These are phyloP conservation scores for Ceratocystis cacaofunesta DNA, from an alignment of 2,329 filamentous ascomycete species.

Conservation along the genomic window DNA sequence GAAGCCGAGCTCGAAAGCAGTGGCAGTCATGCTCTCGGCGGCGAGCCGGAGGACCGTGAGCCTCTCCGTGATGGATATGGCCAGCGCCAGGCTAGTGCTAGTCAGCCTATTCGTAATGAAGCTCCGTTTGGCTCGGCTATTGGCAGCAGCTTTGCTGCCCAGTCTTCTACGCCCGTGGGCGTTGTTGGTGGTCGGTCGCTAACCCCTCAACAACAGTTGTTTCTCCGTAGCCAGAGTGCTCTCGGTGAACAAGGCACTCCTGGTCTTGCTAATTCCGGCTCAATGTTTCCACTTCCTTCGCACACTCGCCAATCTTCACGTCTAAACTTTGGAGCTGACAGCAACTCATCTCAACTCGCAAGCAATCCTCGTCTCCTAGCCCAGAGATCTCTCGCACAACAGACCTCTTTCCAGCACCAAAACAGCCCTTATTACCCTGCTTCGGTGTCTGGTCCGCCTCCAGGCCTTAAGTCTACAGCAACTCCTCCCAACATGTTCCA, in stretches of 20 bases:
- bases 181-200: slow-evolving; percentile 53
- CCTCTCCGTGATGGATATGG: slow-evolving; percentile 37
- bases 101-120: slow-evolving; percentile 60
- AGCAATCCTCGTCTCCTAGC: slow-evolving; percentile 68
- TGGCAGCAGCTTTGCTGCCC: slow-evolving; percentile 36
- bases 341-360: slow-evolving; percentile 48
- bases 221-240: slow-evolving; percentile 48
- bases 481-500: slow-evolving; percentile 95
- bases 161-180: slow-evolving; percentile 34
- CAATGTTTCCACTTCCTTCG: slow-evolving; percentile 43
- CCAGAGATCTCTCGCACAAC: slow-evolving; percentile 60
- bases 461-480: slow-evolving; percentile 84
- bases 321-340: slow-evolving; percentile 76
- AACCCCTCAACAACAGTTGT: slow-evolving; percentile 64
- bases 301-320: slow-evolving; percentile 75
- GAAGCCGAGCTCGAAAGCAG: slow-evolving; percentile 72
- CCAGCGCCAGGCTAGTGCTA: slow-evolving; percentile 44
- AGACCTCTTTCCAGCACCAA: slow-evolving; percentile 41
- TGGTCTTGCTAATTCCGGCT: slow-evolving; percentile 34
- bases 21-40: slow-evolving; percentile 73
- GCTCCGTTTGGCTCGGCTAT: slow-evolving; percentile 41
- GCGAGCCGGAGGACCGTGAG: slow-evolving; percentile 76
- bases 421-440: slow-evolving; percentile 64
- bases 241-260: slow-evolving; percentile 47
- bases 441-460: slow-evolving; percentile 82